Evolutionary conservation across 176 grass and related monocot genomes (phyloP).

Genomic region (Oryza meyeriana): DNA sequence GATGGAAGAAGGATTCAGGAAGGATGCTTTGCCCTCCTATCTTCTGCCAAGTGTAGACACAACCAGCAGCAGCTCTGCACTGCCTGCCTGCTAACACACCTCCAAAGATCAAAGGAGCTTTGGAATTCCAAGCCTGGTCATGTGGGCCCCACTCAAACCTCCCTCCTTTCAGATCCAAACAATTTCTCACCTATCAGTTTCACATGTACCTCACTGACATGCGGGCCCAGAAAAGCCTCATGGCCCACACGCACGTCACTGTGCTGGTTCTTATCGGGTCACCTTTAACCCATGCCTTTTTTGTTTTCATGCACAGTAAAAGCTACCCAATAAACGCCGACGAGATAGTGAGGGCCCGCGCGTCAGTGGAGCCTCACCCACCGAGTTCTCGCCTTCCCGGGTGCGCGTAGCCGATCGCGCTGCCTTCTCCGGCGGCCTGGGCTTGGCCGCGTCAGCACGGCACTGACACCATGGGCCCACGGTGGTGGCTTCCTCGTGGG

Average conservation of each 20-base stretch:
- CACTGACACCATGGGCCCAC: neutral
- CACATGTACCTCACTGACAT: neutral
- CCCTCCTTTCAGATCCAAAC: neutral
- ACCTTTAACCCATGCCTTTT: neutral
- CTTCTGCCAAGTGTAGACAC: neutral
- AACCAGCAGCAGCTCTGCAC: too few species aligned
- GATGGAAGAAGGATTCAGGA: neutral
- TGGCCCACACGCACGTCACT: neutral
- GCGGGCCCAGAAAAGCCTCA: accelerated
- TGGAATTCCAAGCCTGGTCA: neutral
- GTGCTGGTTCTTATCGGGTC: neutral
- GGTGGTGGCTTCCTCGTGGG: neutral
- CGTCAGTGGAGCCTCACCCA: neutral
- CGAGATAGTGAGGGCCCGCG: neutral
- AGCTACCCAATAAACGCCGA: neutral
- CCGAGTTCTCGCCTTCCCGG: too few species aligned
- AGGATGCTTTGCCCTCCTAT: neutral
- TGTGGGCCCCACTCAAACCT: neutral
- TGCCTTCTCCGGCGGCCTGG: neutral
- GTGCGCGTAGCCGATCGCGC: neutral
- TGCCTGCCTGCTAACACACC: too few species aligned
- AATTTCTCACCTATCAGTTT: neutral
- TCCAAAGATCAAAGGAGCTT: neutral
- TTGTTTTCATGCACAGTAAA: neutral
- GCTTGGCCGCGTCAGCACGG: neutral